Base-by-base conservation (phyloP, 2,329 filamentous ascomycete genomes). In the Penicillium hordei region DNA sequence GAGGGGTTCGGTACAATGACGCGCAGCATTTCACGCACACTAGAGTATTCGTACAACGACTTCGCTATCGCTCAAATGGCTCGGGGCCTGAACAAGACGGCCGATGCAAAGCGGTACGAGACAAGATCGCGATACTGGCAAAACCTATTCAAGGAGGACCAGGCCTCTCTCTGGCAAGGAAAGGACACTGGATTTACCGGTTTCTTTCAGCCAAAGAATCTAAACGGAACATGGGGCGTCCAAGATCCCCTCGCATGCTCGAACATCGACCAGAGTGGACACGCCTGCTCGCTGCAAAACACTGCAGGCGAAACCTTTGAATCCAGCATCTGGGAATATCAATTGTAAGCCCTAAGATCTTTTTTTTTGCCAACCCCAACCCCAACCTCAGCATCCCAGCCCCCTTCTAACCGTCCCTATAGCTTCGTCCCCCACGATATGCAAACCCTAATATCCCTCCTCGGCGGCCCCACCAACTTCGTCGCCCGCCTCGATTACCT, bases 41-140 rank as follows among this genome's bases (percentile, higher is more conserved):
- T 91, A 2, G 89, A 92, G 69, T 92, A 92, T 68, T 83, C 86
- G 5, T 91, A 91, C 72, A 86, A 91, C 65, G 89, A 91, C 73
- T 91, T 84, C 67, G 83, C 82, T 55, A 85, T 89, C 55, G 76
- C 85, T 0, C 79, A 86, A 39, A 84, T 90, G 57, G 87, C 87
- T 0, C 78, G 77, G 1, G 79, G 77, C 0, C 69, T 89, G 23
- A 83, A 83, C 13, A 80, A 82, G 21, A 78, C 76, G 4, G 74
- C 66, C 0, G 87, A 89, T 48, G 76, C 78, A 13, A 79, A 83
- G 52, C 84, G 80, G 65, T 92, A 90, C 62, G 70, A 85, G 2
- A 72, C 72, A 0, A 81, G 83, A 0, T 85, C 86, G 48, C 76
- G 76, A 1, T 86, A 89, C 68, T 92, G 89, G 89, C 77, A 80